A percentile compares a stretch with the other conserved stretches of the same genome.
phyloP scores from a whole-genome alignment of 2,329 filamentous ascomycete species.

The Fusarium sp. region DNA sequence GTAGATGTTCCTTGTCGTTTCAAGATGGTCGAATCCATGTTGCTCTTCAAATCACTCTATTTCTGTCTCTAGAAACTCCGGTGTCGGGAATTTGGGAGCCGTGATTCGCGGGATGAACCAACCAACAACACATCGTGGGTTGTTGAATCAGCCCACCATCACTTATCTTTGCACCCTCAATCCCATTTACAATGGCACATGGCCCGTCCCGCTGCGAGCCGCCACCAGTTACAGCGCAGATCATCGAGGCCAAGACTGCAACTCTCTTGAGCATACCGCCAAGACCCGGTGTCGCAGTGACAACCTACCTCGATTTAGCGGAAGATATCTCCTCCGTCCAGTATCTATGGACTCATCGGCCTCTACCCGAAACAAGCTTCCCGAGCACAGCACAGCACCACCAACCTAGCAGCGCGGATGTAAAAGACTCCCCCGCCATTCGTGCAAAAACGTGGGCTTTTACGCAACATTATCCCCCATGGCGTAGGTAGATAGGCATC shows the following conservation, averaged over 20 bases:
- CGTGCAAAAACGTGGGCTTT: conserved; percentile 30
- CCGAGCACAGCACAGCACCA: not conserved
- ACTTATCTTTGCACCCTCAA: not conserved
- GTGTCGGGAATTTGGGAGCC: not conserved
- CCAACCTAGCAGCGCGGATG: conserved; percentile 3
- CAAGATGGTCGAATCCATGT: not conserved
- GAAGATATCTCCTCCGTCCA: not conserved
- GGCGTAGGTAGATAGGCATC: not conserved
- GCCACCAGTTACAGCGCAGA: not conserved
- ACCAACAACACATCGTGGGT: not conserved
- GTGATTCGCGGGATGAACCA: not conserved
- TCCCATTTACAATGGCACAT: not conserved
- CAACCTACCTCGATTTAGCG: not conserved
- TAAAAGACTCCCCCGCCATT: conserved; percentile 19
- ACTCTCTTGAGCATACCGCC: not conserved
- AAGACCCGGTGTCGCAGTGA: not conserved
- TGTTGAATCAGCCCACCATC: not conserved
- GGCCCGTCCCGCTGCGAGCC: not conserved
- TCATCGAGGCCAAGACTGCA: not conserved
- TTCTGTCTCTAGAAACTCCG: not conserved
- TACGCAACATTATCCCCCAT: conserved; percentile 9
- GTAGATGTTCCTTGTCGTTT: not conserved
- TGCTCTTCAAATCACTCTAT: not conserved
- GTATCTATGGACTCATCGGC: not conserved
- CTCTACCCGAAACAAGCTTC: conserved; percentile 25